Base-by-base conservation (phyloP, 2,329 filamentous ascomycete genomes). In the Colletotrichum aenigma region DNA sequence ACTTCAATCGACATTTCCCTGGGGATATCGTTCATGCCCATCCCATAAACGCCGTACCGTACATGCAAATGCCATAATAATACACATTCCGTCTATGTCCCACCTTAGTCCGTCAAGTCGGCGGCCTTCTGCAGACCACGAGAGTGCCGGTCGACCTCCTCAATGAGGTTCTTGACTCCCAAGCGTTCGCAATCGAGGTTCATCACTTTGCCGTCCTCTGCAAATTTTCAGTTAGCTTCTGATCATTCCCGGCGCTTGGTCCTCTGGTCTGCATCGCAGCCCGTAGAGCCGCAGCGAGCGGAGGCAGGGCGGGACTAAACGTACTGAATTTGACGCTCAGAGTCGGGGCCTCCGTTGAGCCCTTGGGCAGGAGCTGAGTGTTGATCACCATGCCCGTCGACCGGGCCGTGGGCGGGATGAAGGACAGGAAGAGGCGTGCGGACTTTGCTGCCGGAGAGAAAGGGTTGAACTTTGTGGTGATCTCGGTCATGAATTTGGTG, bases 161-260 rank as follows among this genome's bases (percentile, higher is more conserved):
- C 94, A 74, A 96, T 90, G 24, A 98, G 91, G 81, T 96, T 94
- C 83, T 95, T 94, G 82, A 98, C 96, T 79, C 93, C 94, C 86
- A 96, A 89, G 84, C 93, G 94, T 79, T 95, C 93, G 79, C 95
- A 90, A 82, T 98, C 93, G 52, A 98, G 90, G 38, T 92, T 92
- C 87, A 98, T 91, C 81, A 97, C 93, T 87, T 96, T 98, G 80
- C 97, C 97, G 82, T 98, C 97, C 89, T 98, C 95, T 97, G 83
- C 71, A 66, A 30, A 18, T 43, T 21, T 3, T 10, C 43, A 6
- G 28, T 60, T 52, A 65, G 68, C 16, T 28, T 26, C 13, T 58
- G 55, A 58, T 58, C 13, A 28, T 48, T 48, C n/a, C 43, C 9
- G 7, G 36, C 9, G 16, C 8, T 43, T 18, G 36, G 8, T 28